A percentile compares a stretch with the other conserved stretches of the same genome.
Conservation (phyloP, 2,329 filamentous ascomycete species). For the Madurella mycetomatis region DNA sequence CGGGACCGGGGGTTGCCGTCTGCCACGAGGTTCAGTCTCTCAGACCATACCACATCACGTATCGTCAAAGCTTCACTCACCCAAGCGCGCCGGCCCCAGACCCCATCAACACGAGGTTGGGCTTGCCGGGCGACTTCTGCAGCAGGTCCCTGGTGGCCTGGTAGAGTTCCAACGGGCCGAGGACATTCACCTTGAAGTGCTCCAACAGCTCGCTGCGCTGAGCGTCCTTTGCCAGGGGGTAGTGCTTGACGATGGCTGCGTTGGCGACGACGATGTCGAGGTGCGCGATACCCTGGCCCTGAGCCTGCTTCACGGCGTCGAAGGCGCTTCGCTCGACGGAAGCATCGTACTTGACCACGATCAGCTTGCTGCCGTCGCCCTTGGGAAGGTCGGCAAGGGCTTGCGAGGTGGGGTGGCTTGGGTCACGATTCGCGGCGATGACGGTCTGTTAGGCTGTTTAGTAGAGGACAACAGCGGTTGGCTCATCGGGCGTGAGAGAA, state of each 20-base stretch:
- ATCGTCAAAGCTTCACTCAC: constrained; percentile 15
- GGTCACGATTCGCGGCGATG: constrained; percentile 38
- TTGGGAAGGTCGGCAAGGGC: constrained; percentile 34
- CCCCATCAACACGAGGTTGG: constrained; percentile 38
- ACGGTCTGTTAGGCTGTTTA: constrained; percentile 21
- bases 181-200: constrained; percentile 41
- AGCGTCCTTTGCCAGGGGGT: constrained; percentile 30
- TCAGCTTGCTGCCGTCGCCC: constrained; percentile 33
- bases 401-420: constrained; percentile 24
- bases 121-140: constrained; percentile 25
- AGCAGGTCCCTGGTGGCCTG: constrained; percentile 41
- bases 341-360: constrained; percentile 42
- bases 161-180: constrained; percentile 40
- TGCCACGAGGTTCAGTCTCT: neutral
- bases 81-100: constrained; percentile 26
- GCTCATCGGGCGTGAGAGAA: constrained; percentile 22
- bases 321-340: constrained; percentile 31
- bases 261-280: constrained; percentile 52
- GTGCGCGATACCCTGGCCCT: constrained; percentile 33
- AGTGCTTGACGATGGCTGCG: constrained; percentile 39
- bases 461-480: neutral
- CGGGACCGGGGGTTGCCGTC: constrained; percentile 25
- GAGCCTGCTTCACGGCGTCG: constrained; percentile 29
- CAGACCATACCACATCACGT: neutral
- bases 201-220: constrained; percentile 34